Base-by-base conservation (phyloP, 352 stramenopile species). In the Pythium rishiriense region DNA sequence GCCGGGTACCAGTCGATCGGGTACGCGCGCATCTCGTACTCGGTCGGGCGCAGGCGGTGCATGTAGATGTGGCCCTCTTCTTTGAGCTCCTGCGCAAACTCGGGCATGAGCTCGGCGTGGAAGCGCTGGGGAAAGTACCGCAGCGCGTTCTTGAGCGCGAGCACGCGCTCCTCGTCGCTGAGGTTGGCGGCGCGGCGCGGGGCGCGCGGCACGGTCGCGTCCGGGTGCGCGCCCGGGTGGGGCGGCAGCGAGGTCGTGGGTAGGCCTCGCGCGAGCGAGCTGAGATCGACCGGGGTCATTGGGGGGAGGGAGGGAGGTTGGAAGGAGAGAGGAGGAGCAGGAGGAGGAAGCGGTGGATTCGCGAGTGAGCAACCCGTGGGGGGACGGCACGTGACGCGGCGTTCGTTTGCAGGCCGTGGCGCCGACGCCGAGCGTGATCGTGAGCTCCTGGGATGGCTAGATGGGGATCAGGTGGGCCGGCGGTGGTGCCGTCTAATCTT, bases 31-130 rank as follows among this genome's bases (percentile, higher is more conserved):
- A 97, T 96, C 72, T 94, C 85, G 69, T 97, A 97, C 66, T 79
- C 72, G 26, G 76, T 82, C 14, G 88, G 88, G 11, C 87, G 83
- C 69, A 91, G 95, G 58, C 77, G 81, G 65, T 95, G 85, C 88
- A 97, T 97, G 81, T 96, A 97, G 72, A 97, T 94, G 73, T 96
- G 88, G 29, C 88, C 87, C 59, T 94, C 85, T 41, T 88, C 88
- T 62, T 91, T 83, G 47, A 96, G 79, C 66, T 97, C 88, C 60
- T 95, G 76, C 21, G 87, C 81, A 61, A 97, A 96, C 64, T 97
- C 88, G 21, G 83, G 74, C 43, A 83, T 81, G 42, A 97, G 69
- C 37, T 70, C 61, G 22, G 69, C 76, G 68, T 97, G 88, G 62
- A 82, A 76, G 25, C 86, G 64, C 42, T 65, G 58, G 5, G 86